Evolutionary conservation across 306 rosid species (phyloP).

Genomic region (Cucumis cinereus): DNA sequence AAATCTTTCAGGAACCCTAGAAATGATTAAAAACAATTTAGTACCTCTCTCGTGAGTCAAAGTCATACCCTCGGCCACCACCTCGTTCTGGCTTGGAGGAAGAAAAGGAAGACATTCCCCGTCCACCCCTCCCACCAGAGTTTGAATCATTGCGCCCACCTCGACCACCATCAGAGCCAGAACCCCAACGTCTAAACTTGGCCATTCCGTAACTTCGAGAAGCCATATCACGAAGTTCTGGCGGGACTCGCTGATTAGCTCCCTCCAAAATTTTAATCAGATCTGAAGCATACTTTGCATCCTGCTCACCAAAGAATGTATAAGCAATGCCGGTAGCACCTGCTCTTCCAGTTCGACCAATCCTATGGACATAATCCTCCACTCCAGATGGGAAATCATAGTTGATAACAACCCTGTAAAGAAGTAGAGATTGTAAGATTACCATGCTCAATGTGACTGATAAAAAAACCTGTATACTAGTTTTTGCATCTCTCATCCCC

Average conservation of each 20-base stretch:
- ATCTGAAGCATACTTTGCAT: slow-evolving; percentile 82
- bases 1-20: too few species aligned
- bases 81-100: slow-evolving; percentile 30
- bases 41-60: slow-evolving; percentile 54
- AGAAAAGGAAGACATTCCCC: slow-evolving; percentile 32
- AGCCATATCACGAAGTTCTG: slow-evolving; percentile 72
- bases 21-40: neutral
- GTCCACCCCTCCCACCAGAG: slow-evolving; percentile 56
- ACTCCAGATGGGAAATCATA: slow-evolving; percentile 98
- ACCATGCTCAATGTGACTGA: neutral
- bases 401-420: slow-evolving; percentile 80
- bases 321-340: slow-evolving; percentile 93
- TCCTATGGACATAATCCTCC: slow-evolving; percentile 99
- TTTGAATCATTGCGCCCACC: slow-evolving; percentile 55
- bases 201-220: slow-evolving; percentile 83
- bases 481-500: neutral
- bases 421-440: neutral
- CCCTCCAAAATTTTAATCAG: slow-evolving; percentile 95
- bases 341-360: slow-evolving; percentile 99
- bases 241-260: slow-evolving; percentile 81
- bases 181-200: slow-evolving; percentile 72
- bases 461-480: neutral
- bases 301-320: slow-evolving; percentile 93
- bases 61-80: slow-evolving; percentile 52
- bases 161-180: slow-evolving; percentile 47